phyloP scores from a whole-genome alignment of 2,329 filamentous ascomycete genomes.

The Neocucurbitaria cava region DNA sequence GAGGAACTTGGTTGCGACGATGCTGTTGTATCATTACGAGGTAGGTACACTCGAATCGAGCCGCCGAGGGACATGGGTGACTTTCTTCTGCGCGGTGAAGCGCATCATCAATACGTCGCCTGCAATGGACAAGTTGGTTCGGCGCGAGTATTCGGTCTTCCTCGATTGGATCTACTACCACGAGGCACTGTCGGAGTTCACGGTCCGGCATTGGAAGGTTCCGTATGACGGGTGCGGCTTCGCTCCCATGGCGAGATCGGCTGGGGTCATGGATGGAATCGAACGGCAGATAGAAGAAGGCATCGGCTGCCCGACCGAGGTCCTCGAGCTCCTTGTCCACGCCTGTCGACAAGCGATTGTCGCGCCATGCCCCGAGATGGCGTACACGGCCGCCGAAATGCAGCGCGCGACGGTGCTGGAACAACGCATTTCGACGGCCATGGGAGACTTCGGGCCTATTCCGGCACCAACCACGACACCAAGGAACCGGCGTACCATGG shows the following conservation, averaged over 20 bases:
- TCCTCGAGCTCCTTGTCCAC: slow-evolving; percentile 17
- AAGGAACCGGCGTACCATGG: slow-evolving; percentile 14
- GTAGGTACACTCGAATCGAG: slow-evolving; percentile 13
- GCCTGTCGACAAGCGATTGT: slow-evolving; percentile 17
- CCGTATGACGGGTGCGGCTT: slow-evolving; percentile 18
- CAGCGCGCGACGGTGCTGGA: slow-evolving; percentile 13
- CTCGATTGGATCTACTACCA: slow-evolving; percentile 23
- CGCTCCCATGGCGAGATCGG: slow-evolving; percentile 13
- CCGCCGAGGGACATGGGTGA: slow-evolving; percentile 14
- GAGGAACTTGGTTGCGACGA: slow-evolving; percentile 14
- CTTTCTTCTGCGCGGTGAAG: slow-evolving; percentile 18
- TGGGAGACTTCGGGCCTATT: slow-evolving; percentile 15
- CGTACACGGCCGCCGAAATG: slow-evolving; percentile 6
- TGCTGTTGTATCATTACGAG: slow-evolving; percentile 22
- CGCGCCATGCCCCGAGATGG: slow-evolving; percentile 2
- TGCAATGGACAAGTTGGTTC: slow-evolving; percentile 15
- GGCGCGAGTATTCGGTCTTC: slow-evolving; percentile 16
- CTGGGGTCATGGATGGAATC: slow-evolving; percentile 4
- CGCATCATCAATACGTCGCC: slow-evolving; percentile 19
- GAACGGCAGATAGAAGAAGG: slow-evolving; percentile 7
- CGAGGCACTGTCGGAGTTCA: slow-evolving; percentile 17
- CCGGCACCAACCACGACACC: slow-evolving; percentile 6
- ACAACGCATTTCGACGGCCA: slow-evolving; percentile 8
- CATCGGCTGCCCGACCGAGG: slow-evolving; percentile 19
- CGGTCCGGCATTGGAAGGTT: slow-evolving; percentile 16